phyloP scores from a whole-genome alignment of 305 asterid genomes.

The Rubia balearica region DNA sequence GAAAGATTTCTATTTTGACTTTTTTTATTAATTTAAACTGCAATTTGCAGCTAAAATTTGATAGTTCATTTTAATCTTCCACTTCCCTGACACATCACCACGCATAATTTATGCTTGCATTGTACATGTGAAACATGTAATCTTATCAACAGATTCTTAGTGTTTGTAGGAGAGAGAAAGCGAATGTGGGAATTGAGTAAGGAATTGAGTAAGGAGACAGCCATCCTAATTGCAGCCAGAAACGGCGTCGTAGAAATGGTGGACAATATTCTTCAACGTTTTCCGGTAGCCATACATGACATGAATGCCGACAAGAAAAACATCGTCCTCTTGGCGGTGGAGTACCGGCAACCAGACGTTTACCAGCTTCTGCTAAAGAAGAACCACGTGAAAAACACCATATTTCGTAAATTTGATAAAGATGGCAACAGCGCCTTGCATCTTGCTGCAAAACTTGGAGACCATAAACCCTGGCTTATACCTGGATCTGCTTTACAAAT shows the following conservation, averaged over 20 bases:
- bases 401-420: conserved; percentile 12
- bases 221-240: conserved; percentile 20
- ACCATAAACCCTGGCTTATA: conserved; percentile 18
- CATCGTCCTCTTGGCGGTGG: conserved; percentile 23
- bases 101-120: no score
- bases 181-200: no score
- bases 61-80: no score
- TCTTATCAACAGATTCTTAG: no score
- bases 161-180: neutral
- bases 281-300: conserved; percentile 27
- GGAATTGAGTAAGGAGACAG: conserved; percentile 1
- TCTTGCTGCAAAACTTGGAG: conserved; percentile 24
- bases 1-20: no score
- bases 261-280: conserved; percentile 8
- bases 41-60: no score
- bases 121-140: no score
- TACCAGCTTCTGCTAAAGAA: neutral
- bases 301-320: conserved; percentile 21
- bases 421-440: conserved; percentile 25
- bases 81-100: no score
- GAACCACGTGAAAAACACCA: conserved; percentile 8
- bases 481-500: conserved; percentile 27
- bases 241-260: conserved; percentile 25
- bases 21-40: no score
- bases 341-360: conserved; percentile 22